A percentile compares a stretch with the other conserved stretches of the same genome.
phyloP scores from a whole-genome alignment of 2,329 filamentous ascomycete genomes.

The Sporothrix inflata region DNA sequence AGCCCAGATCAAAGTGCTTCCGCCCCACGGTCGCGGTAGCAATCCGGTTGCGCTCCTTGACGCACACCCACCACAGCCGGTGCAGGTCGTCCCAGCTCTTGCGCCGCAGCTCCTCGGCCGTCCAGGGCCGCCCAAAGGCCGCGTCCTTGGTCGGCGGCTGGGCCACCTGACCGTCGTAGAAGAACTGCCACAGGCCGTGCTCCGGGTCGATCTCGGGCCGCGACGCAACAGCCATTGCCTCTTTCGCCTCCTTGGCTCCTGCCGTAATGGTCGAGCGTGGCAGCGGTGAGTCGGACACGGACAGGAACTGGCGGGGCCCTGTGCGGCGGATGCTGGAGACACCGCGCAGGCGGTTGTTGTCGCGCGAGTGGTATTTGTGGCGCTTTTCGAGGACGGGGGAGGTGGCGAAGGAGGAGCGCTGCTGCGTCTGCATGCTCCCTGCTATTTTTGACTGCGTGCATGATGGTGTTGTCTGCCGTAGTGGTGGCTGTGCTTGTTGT shows the following conservation, averaged over 20 bases:
- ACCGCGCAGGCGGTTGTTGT: constrained; percentile 79
- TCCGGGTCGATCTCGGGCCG: constrained; percentile 65
- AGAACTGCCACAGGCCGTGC: constrained; percentile 93
- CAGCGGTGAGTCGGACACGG: constrained; percentile 70
- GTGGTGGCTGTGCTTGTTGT: neutral
- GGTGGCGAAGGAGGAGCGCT: constrained; percentile 55
- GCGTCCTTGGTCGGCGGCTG: constrained; percentile 71
- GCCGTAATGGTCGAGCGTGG: constrained; percentile 65
- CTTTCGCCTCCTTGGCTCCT: neutral
- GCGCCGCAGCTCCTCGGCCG: constrained; percentile 77
- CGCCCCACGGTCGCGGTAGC: constrained; percentile 76
- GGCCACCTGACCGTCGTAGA: constrained; percentile 70
- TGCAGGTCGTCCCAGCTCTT: constrained; percentile 97
- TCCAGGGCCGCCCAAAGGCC: constrained; percentile 81
- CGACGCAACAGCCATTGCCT: constrained; percentile 53
- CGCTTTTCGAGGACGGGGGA: constrained; percentile 53
- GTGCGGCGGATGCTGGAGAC: constrained; percentile 80
- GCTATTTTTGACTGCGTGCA: neutral
- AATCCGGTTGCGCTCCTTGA: constrained; percentile 87
- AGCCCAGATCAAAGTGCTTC: constrained; percentile 67
- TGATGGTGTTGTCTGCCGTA: neutral
- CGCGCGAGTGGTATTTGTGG: constrained; percentile 58
- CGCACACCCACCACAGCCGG: constrained; percentile 89
- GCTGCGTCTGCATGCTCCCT: constrained; percentile 5
- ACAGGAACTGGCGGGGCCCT: constrained; percentile 73